Base-by-base conservation (phyloP, 805 yeast genomes). In the Wickerhamomyces chambardii region DNA sequence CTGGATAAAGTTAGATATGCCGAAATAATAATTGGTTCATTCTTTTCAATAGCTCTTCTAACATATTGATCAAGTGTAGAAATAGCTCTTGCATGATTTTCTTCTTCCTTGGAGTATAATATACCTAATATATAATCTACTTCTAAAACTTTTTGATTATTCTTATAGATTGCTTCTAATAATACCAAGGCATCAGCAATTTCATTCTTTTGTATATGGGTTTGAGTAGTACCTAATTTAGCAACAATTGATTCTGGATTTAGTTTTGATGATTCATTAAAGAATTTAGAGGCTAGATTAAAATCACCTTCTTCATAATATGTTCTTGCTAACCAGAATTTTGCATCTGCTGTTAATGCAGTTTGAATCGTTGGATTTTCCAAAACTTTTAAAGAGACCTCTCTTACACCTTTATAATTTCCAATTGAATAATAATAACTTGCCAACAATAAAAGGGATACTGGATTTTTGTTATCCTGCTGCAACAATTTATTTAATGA, bases 321-420 rank as follows among this genome's bases (percentile, higher is more conserved):
- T 15, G 83, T 78, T 55, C 97, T 72, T 4, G 86, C 98, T 37
- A 78, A 65, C 97, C 97, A 92, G 47, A 84, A 84, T 33, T 70
- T 57, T 2, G 85, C 77, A 42, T 82, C 89, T 24, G 83, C 70
- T 17, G 64, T 49, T 3, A 78, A 53, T 17, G 59, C 56, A 4
- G 65, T 38, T 0, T 75, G 59, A 17, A 59, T 48, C 17, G 56
- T 59, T 0, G 66, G 47, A 19, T 52, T 45, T 11, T 67, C 53
- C 14, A 73, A 55, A 5, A 79, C 73, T 30, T 68, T 66, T 21
- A 64, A 58, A 37, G 80, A 66, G 15, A 85, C 65, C 33, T 69
- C 69, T 39, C 75, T 66, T 6, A 81, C 85, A 4, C 65, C 48
- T 2, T 66, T 73, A 48, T 64, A 71, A 15, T 84, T 70, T n/a